Evolutionary conservation across 1,284 basidiomycete genomes (phyloP).

Genomic region (Phellopilus nigrolimitatus): DNA sequence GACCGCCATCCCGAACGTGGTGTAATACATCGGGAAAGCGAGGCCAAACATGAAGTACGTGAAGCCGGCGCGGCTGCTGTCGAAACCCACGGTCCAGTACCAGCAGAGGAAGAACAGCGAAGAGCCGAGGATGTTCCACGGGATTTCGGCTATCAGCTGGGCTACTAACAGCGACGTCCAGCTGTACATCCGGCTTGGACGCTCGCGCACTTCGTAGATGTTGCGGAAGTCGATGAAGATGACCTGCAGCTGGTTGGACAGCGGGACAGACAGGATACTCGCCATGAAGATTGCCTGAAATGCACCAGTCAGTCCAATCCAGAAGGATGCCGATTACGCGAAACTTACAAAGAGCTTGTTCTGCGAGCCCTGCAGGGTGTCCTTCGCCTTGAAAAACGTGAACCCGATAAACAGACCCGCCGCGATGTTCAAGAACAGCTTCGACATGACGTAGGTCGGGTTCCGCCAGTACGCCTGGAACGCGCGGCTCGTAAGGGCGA

Average conservation of each 20-base stretch:
- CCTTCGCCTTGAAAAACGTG: slow-evolving; percentile 19
- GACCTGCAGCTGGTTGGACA: slow-evolving; percentile 45
- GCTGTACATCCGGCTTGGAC: slow-evolving; percentile 20
- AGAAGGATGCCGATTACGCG: slow-evolving; percentile 23
- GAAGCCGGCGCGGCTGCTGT: slow-evolving; percentile 14
- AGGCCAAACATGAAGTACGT: slow-evolving; percentile 17
- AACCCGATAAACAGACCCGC: slow-evolving; percentile 20
- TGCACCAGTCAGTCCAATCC: slow-evolving; percentile 43
- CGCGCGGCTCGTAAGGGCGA: slow-evolving; percentile 44
- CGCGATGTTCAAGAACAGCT: slow-evolving; percentile 29
- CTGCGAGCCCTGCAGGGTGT: slow-evolving; percentile 18
- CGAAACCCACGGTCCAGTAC: slow-evolving; percentile 23
- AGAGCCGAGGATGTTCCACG: slow-evolving; percentile 19
- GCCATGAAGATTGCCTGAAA: slow-evolving; percentile 46
- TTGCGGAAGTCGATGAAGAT: slow-evolving; percentile 34
- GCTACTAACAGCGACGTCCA: slow-evolving; percentile 19
- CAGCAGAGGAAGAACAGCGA: slow-evolving; percentile 22
- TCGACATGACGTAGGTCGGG: slow-evolving; percentile 46
- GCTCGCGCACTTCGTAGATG: slow-evolving; percentile 20
- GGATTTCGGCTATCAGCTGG: slow-evolving; percentile 16
- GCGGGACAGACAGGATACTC: slow-evolving; percentile 39
- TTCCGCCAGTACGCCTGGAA: slow-evolving; percentile 55
- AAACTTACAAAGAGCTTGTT: slow-evolving; percentile 22
- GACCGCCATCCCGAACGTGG: slow-evolving; percentile 22
- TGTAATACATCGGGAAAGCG: slow-evolving; percentile 18